Evolutionary conservation across 805 yeast genomes (phyloP).

Genomic region (Kuraishia borneana): DNA sequence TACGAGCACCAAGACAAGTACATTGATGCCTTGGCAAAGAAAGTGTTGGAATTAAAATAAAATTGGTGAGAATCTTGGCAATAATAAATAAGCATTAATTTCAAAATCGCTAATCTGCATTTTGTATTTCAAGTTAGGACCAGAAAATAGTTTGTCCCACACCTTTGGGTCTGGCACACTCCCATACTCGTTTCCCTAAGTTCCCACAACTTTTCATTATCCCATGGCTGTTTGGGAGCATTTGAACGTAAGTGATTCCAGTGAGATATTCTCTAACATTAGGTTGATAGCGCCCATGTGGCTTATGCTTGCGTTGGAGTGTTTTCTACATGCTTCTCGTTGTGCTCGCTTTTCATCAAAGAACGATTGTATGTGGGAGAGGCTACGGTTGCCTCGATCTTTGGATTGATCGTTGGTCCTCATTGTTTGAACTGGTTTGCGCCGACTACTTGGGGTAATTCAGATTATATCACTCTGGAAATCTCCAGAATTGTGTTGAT

Average conservation of each 20-base stretch:
- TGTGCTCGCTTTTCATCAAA: conserved; percentile 46
- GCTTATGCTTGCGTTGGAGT: conserved; percentile 52
- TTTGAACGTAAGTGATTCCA: conserved; percentile 1
- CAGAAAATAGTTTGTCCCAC: too few species aligned
- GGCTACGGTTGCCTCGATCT: conserved; percentile 53
- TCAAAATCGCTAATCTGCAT: too few species aligned
- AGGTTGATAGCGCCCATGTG: conserved; percentile 21
- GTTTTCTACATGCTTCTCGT: conserved; percentile 44
- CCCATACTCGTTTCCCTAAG: too few species aligned
- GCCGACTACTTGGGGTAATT: conserved; percentile 47
- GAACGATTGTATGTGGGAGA: conserved; percentile 54
- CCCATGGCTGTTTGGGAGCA: conserved; percentile 3
- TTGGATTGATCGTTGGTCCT: conserved; percentile 51
- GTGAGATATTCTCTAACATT: background rate
- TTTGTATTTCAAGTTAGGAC: too few species aligned
- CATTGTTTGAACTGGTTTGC: conserved; percentile 47
- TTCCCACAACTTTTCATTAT: too few species aligned
- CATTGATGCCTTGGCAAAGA: background rate
- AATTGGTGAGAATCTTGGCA: background rate
- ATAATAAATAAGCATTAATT: too few species aligned
- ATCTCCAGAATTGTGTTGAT: conserved; percentile 54
- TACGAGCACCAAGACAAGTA: conserved; percentile 12
- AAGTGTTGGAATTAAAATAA: background rate
- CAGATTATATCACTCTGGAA: conserved; percentile 43
- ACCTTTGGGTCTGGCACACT: too few species aligned